Percentiles rank a stretch among this genome's conserved stretches.
These are phyloP conservation scores for Auriscalpium orientale DNA, from an alignment of 768 basidiomycete species.

Conservation along the genomic window DNA sequence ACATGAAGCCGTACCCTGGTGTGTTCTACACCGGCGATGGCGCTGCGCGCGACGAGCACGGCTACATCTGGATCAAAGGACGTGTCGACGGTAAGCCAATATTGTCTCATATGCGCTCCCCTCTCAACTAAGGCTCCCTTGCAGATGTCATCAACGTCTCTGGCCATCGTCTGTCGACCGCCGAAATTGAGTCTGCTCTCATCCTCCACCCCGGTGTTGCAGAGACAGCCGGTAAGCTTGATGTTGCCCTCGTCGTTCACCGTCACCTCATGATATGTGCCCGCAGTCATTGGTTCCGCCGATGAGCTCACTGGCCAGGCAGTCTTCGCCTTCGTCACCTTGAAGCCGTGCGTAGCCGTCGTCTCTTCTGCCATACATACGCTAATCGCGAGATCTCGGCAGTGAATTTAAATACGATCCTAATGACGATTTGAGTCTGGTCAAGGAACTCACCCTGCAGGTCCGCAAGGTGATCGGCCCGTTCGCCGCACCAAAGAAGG, in stretches of 20 bases:
- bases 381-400: background rate
- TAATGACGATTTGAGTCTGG: slow-evolving; percentile 57
- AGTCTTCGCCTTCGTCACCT: slow-evolving; percentile 88
- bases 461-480: slow-evolving; percentile 97
- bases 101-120: background rate
- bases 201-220: slow-evolving; percentile 94
- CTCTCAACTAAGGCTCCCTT: background rate
- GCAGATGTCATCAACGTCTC: slow-evolving; percentile 96
- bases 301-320: slow-evolving; percentile 92
- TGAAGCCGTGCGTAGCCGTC: slow-evolving; percentile 74
- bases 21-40: slow-evolving; percentile 98
- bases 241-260: background rate
- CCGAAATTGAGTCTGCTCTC: slow-evolving; percentile 95
- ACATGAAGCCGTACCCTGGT: slow-evolving; percentile 84
- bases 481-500: slow-evolving; percentile 94
- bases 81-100: slow-evolving; percentile 74
- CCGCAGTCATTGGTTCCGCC: slow-evolving; percentile 65
- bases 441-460: slow-evolving; percentile 88
- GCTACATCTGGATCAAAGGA: slow-evolving; percentile 99
- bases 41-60: slow-evolving; percentile 87
- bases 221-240: slow-evolving; percentile 68
- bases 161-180: slow-evolving; percentile 93
- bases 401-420: slow-evolving; percentile 78
- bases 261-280: background rate
- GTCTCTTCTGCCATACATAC: background rate